These are phyloP conservation scores for Pseudogymnoascus sp. DNA, from an alignment of 2,329 filamentous ascomycete species.

Conservation along the genomic window DNA sequence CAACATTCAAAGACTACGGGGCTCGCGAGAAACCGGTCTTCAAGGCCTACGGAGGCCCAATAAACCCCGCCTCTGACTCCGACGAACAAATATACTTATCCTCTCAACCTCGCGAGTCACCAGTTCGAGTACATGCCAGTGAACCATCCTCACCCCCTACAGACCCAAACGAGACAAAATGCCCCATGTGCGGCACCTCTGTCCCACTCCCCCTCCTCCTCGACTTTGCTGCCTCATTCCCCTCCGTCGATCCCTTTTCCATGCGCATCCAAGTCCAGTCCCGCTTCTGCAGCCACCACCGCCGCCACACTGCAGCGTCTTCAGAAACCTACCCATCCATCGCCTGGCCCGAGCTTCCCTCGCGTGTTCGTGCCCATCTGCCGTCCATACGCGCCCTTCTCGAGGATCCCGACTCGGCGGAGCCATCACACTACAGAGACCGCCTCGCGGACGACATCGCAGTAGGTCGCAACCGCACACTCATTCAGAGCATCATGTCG, in stretches of 20 bases:
- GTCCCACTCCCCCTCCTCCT: not conserved
- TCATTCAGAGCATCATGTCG: constrained; percentile 46
- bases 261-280: not conserved
- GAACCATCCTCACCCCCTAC: not conserved
- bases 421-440: constrained; percentile 51
- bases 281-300: not conserved
- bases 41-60: not conserved
- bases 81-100: not conserved
- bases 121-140: not conserved
- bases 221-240: not conserved
- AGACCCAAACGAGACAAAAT: not conserved
- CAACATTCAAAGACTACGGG: no score
- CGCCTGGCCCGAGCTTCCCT: constrained; percentile 56
- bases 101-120: not conserved
- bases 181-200: not conserved
- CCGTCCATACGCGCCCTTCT: constrained; percentile 51
- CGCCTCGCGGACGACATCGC: constrained; percentile 47
- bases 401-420: constrained; percentile 30
- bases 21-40: not conserved
- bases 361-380: constrained; percentile 51
- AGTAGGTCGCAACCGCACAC: constrained; percentile 50
- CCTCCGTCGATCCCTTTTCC: not conserved
- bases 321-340: constrained; percentile 56
- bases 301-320: constrained; percentile 5
- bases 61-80: not conserved